phyloP scores from a whole-genome alignment of 345 rosid genomes.

The Populus simonii region DNA sequence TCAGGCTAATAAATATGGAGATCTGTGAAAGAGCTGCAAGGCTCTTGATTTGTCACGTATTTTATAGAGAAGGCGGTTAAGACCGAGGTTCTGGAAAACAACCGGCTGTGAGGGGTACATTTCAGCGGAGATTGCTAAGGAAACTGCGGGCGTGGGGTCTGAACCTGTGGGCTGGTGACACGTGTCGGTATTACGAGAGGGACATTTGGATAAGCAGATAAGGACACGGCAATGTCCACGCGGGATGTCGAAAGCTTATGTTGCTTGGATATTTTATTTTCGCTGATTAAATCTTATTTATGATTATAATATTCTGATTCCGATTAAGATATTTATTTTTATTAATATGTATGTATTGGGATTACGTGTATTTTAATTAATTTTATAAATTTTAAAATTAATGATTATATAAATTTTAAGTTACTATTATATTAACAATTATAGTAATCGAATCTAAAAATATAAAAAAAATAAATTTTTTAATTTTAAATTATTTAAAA shows the following conservation, averaged over 20 bases:
- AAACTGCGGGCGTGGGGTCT: slow-evolving; percentile 1
- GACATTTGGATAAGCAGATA: not conserved
- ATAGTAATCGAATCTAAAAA: too few species aligned
- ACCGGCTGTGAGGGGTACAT: not conserved
- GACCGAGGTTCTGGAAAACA: not conserved
- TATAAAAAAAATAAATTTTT: too few species aligned
- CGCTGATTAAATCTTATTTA: not conserved
- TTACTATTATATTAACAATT: too few species aligned
- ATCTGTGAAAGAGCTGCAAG: not conserved
- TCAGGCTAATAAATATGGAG: not conserved
- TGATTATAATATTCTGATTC: not conserved
- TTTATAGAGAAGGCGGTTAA: not conserved
- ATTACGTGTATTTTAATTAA: too few species aligned
- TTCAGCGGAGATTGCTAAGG: not conserved
- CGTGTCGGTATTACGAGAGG: slow-evolving; percentile 1
- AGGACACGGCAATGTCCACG: not conserved
- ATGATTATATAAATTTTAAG: too few species aligned
- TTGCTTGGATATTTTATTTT: not conserved
- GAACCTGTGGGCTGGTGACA: not conserved
- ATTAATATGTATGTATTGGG: too few species aligned
- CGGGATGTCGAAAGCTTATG: not conserved
- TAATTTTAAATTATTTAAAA: too few species aligned
- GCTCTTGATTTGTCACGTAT: not conserved
- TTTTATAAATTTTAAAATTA: too few species aligned
- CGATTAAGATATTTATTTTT: too few species aligned